phyloP scores from a whole-genome alignment of 345 rosid genomes.

The Mangifera indica region DNA sequence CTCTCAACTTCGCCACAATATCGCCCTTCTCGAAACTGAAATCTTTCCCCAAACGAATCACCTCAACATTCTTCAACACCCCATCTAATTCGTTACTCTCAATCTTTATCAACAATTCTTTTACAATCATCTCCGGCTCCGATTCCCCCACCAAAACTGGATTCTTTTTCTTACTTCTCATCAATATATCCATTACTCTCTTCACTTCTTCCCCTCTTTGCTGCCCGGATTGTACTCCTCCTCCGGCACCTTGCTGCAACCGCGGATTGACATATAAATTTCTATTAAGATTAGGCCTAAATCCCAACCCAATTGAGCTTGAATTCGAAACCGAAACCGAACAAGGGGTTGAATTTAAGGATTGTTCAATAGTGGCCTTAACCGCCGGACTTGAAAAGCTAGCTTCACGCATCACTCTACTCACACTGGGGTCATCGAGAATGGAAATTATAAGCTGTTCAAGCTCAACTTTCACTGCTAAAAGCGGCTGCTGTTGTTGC shows the following conservation, averaged over 20 bases:
- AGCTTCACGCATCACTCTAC: constrained; percentile 97
- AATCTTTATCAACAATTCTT: constrained; percentile 60
- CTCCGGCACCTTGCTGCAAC: constrained; percentile 48
- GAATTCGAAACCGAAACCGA: constrained; percentile 40
- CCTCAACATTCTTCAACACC: constrained; percentile 50
- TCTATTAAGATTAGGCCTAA: constrained; percentile 52
- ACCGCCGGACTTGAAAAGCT: constrained; percentile 97
- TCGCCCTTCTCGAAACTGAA: constrained; percentile 47
- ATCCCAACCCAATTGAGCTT: constrained; percentile 56
- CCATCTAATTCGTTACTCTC: constrained; percentile 69
- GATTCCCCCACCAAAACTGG: constrained; percentile 89
- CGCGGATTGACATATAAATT: constrained; percentile 78
- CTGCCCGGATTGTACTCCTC: constrained; percentile 30
- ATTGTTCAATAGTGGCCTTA: constrained; percentile 85
- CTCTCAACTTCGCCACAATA: constrained; percentile 45
- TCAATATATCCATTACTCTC: constrained; percentile 62
- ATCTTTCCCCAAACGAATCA: constrained; percentile 64
- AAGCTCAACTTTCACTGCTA: constrained; percentile 95
- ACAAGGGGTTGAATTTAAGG: constrained; percentile 42
- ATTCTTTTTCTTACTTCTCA: constrained; percentile 63
- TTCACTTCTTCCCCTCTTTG: constrained; percentile 65
- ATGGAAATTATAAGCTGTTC: constrained; percentile 95
- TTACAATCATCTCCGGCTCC: constrained; percentile 68
- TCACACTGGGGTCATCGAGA: constrained; percentile 96
- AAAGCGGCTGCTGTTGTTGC: constrained; percentile 93